Conservation (phyloP, 1,284 basidiomycete genomes). For the Exobasidium cylindrosporum region DNA sequence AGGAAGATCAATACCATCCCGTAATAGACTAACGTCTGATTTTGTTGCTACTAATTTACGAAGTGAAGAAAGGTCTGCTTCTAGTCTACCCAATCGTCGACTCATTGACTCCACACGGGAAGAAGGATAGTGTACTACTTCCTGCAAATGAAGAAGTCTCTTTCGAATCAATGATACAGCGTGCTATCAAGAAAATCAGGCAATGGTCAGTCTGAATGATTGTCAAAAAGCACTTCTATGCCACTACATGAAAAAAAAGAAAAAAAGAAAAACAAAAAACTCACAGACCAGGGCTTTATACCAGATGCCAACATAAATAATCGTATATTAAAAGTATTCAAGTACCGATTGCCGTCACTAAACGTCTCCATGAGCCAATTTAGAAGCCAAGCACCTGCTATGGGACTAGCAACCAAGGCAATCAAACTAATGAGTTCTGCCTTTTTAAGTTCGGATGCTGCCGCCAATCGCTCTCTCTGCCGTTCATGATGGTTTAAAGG, state of each 20-base stretch:
- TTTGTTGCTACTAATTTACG: conserved; percentile 47
- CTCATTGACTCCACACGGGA: conserved; percentile 50
- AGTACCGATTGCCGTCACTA: conserved; percentile 46
- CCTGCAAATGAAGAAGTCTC: conserved; percentile 47
- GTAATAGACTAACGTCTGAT: conserved; percentile 48
- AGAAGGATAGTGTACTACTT: conserved; percentile 49
- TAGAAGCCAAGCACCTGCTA: conserved; percentile 52
- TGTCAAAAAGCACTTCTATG: no score
- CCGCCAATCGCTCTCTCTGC: conserved; percentile 22
- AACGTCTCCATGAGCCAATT: conserved; percentile 50
- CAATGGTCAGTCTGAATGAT: neutral
- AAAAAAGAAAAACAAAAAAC: conserved; percentile 24
- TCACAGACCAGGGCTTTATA: conserved; percentile 50
- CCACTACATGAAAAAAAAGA: no score
- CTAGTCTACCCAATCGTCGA: conserved; percentile 45
- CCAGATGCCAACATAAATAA: conserved; percentile 55
- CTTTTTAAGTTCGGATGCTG: conserved; percentile 46
- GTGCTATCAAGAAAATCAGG: conserved; percentile 17
- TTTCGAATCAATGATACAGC: conserved; percentile 29
- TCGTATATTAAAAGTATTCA: conserved; percentile 53
- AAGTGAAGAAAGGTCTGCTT: conserved; percentile 45
- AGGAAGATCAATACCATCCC: conserved; percentile 51
- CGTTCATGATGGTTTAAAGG: neutral
- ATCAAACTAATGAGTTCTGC: conserved; percentile 50
- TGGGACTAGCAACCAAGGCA: conserved; percentile 48